Evolutionary conservation across 345 rosid genomes (phyloP).

Genomic region (Corchorus olitorius): DNA sequence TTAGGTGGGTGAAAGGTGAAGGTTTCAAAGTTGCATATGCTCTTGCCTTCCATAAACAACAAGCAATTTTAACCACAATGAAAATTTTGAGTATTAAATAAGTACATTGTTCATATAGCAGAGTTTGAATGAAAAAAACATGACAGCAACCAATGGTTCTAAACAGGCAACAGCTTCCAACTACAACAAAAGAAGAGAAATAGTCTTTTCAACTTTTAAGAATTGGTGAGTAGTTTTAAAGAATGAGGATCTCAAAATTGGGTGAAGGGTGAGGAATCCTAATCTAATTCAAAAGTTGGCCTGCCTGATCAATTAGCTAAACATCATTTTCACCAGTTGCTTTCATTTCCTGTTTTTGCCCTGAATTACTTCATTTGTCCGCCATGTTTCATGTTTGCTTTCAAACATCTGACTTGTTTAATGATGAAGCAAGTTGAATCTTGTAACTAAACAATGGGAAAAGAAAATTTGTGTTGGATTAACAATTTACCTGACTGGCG

Average conservation of each 20-base stretch:
- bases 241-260: neutral
- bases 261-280: neutral
- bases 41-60: constrained; percentile 62
- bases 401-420: neutral
- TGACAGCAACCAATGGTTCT: too few relatives aligned
- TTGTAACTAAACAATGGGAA: neutral
- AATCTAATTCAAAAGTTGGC: neutral
- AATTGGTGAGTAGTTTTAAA: neutral
- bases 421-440: too few relatives aligned
- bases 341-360: neutral
- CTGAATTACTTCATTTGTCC: neutral
- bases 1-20: too few relatives aligned
- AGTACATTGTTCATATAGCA: too few relatives aligned
- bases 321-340: neutral
- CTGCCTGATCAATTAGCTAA: neutral
- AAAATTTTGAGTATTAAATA: too few relatives aligned
- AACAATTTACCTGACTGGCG: constrained; percentile 69
- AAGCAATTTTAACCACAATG: too few relatives aligned
- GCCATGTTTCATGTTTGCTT: neutral
- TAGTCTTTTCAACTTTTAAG: neutral
- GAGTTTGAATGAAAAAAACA: too few relatives aligned
- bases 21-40: constrained; percentile 49
- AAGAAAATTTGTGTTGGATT: neutral
- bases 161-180: neutral
- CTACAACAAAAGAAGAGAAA: neutral